Evolutionary conservation across 2,329 filamentous ascomycete species (phyloP).

Genomic region (Sporothrix curviconia): DNA sequence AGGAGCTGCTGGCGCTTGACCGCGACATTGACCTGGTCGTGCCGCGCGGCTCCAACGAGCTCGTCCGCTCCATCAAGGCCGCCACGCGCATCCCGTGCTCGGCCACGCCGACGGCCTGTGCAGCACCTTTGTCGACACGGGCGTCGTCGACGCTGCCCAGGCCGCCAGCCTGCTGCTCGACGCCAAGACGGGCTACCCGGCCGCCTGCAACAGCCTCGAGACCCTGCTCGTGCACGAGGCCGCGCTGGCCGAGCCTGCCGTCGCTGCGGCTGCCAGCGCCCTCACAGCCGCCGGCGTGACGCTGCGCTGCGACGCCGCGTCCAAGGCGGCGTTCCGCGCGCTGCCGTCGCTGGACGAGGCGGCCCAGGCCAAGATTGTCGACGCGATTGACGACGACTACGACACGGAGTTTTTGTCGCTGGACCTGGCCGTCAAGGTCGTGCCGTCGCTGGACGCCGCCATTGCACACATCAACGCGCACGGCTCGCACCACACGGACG

Average conservation of each 20-base stretch:
- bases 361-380: constrained; percentile 44
- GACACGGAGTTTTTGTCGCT: constrained; percentile 85
- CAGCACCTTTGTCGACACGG: constrained; percentile 70
- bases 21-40: constrained; percentile 91
- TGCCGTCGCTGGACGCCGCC: constrained; percentile 62
- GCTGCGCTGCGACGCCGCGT: constrained; percentile 68
- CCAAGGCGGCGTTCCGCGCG: constrained; percentile 53
- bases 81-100: constrained; percentile 87
- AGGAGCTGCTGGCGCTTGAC: constrained; percentile 79
- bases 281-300: constrained; percentile 71
- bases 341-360: constrained; percentile 26
- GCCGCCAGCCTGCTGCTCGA: constrained; percentile 76
- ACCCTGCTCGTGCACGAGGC: constrained; percentile 77
- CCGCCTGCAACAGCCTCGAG: constrained; percentile 92
- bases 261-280: constrained; percentile 63
- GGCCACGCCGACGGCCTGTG: constrained; percentile 95
- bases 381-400: constrained; percentile 66
- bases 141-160: constrained; percentile 57
- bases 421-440: constrained; percentile 74
- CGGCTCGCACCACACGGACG: constrained; percentile 90
- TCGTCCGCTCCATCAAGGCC: constrained; percentile 83
- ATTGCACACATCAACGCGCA: constrained; percentile 86
- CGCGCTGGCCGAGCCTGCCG: constrained; percentile 55
- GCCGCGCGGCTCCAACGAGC: constrained; percentile 81
- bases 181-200: constrained; percentile 89